A percentile compares a stretch with the other conserved stretches of the same genome.
Evolutionary conservation across 116 monocot genomes (phyloP).

Genomic region (Zostera marina): DNA sequence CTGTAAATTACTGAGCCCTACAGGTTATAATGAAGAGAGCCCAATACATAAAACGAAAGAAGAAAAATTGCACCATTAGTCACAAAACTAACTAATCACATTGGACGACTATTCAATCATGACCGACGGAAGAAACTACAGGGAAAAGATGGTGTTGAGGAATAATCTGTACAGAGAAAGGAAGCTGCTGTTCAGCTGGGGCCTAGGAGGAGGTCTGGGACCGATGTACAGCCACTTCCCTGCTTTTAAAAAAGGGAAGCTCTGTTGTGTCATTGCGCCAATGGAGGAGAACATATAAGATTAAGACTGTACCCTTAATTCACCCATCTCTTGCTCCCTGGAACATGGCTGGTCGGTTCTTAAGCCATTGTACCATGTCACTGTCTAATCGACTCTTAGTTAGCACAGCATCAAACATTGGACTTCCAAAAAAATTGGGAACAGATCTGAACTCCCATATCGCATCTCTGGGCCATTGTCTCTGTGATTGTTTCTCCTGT

Average conservation of each 20-base stretch:
- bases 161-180: slow-evolving; percentile 7
- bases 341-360: slow-evolving; percentile 43
- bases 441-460: slow-evolving; percentile 70
- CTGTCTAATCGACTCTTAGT: slow-evolving; percentile 58
- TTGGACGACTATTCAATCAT: slow-evolving; percentile 2
- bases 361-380: slow-evolving; percentile 95
- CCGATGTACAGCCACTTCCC: slow-evolving; percentile 1
- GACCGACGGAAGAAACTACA: background rate
- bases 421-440: slow-evolving; percentile 64
- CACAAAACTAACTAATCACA: slow-evolving; percentile 3
- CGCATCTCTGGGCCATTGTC: slow-evolving; percentile 85
- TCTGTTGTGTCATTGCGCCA: background rate
- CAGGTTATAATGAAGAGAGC: background rate
- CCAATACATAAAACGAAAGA: background rate
- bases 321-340: slow-evolving; percentile 42
- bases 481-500: slow-evolving; percentile 89
- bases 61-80: slow-evolving; percentile 4
- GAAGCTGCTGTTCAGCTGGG: background rate
- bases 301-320: background rate
- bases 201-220: no score
- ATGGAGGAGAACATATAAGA: background rate
- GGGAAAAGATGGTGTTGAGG: background rate
- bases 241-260: background rate
- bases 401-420: slow-evolving; percentile 87
- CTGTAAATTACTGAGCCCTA: slow-evolving; percentile 4